These are phyloP conservation scores for Xylaria sp. DNA, from an alignment of 2,329 filamentous ascomycete genomes.

Conservation along the genomic window DNA sequence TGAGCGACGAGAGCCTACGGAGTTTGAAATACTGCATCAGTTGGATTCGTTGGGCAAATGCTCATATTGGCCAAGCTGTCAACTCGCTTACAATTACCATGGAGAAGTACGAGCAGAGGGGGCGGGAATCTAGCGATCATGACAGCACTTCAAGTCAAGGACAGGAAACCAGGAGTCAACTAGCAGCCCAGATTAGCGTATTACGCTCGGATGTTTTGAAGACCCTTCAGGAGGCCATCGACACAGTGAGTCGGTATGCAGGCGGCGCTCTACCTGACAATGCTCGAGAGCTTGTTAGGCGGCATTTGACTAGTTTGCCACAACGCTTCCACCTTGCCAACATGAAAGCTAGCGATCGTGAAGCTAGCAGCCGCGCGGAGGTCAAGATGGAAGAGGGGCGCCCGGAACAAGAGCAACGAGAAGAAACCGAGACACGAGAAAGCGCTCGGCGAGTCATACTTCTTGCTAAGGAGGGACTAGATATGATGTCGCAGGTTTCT, in stretches of 20 bases:
- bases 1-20: slow-evolving; percentile 87
- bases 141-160: slow-evolving; percentile 42
- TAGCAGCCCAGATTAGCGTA: slow-evolving; percentile 72
- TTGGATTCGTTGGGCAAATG: slow-evolving; percentile 84
- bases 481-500: slow-evolving; percentile 94
- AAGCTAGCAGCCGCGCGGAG: slow-evolving; percentile 37
- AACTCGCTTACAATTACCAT: slow-evolving; percentile 78
- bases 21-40: slow-evolving; percentile 86
- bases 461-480: slow-evolving; percentile 87
- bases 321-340: slow-evolving; percentile 82
- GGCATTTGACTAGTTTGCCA: slow-evolving; percentile 85
- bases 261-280: slow-evolving; percentile 93
- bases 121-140: slow-evolving; percentile 39
- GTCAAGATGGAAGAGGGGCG: slow-evolving; percentile 51
- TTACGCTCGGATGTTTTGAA: slow-evolving; percentile 79
- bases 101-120: slow-evolving; percentile 79
- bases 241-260: slow-evolving; percentile 87
- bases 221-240: slow-evolving; percentile 82
- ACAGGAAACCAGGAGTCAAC: slow-evolving; percentile 58
- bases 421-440: slow-evolving; percentile 60
- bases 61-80: slow-evolving; percentile 81
- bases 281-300: slow-evolving; percentile 82
- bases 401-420: slow-evolving; percentile 55
- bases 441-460: slow-evolving; percentile 82
- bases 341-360: slow-evolving; percentile 54